phyloP scores from a whole-genome alignment of 176 grass and related monocot genomes.

The Saccharum officinarum region DNA sequence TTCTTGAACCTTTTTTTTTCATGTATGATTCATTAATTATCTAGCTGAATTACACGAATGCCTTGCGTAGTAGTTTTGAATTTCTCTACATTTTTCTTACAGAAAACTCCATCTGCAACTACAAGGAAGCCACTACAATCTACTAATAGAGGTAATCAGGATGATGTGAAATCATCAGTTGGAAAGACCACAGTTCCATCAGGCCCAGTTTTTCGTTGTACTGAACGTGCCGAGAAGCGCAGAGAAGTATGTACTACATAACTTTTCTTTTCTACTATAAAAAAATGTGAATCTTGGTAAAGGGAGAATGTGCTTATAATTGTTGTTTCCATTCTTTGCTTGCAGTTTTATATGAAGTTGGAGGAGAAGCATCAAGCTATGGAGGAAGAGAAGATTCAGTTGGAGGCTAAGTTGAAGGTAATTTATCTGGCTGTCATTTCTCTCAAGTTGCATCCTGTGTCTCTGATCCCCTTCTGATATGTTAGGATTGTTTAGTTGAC shows the following conservation, averaged over 20 bases:
- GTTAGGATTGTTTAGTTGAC: background rate
- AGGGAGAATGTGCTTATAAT: background rate
- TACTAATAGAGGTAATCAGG: conserved; percentile 30
- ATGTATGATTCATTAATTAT: background rate
- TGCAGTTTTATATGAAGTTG: conserved; percentile 84
- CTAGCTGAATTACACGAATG: background rate
- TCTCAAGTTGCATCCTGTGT: background rate
- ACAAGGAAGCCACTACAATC: conserved; percentile 46
- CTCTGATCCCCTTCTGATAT: background rate
- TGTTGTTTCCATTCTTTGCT: background rate
- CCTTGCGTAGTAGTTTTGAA: background rate
- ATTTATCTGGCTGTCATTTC: background rate
- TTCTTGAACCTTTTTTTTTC: background rate
- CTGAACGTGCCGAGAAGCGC: conserved; percentile 82
- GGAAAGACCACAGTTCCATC: conserved; percentile 59
- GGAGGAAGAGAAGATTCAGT: conserved; percentile 75
- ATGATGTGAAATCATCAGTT: conserved; percentile 46
- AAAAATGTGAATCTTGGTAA: conserved; percentile 2
- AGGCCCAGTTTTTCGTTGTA: conserved; percentile 74
- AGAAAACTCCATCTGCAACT: conserved; percentile 42
- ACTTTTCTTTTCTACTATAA: background rate
- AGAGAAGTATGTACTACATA: conserved; percentile 62
- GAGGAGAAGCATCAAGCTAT: conserved; percentile 95
- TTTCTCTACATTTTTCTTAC: conserved; percentile 7
- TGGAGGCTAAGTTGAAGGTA: conserved; percentile 86